These are phyloP conservation scores for Gossypium herbaceum DNA, from an alignment of 345 rosid species.

Conservation along the genomic window DNA sequence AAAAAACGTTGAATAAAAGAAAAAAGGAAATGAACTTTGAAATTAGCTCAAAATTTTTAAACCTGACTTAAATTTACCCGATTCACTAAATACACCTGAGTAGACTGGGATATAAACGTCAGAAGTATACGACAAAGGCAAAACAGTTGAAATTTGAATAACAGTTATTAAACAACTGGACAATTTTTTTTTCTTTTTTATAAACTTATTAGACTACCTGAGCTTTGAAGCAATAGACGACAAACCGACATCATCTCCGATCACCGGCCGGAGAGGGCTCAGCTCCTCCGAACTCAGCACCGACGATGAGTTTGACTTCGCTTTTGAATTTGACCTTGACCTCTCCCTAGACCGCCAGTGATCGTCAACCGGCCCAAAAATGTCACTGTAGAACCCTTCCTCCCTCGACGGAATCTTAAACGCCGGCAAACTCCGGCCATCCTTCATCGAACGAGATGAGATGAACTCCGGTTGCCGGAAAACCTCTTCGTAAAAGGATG, in stretches of 20 bases:
- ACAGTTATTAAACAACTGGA: not conserved
- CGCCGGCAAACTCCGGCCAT: constrained; percentile 58
- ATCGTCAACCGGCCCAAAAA: constrained; percentile 44
- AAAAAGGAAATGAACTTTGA: not conserved
- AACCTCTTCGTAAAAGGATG: constrained; percentile 66
- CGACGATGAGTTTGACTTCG: constrained; percentile 71
- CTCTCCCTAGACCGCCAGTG: constrained; percentile 46
- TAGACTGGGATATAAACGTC: constrained; percentile 13
- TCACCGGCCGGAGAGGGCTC: constrained; percentile 60
- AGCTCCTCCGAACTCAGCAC: constrained; percentile 73
- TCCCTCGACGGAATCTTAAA: constrained; percentile 60
- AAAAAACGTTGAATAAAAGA: too few relatives aligned
- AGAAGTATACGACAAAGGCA: not conserved
- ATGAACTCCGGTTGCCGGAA: constrained; percentile 44
- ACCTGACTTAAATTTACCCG: not conserved
- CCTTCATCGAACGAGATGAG: constrained; percentile 23
- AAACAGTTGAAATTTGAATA: not conserved
- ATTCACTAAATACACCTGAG: not conserved
- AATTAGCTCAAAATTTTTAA: not conserved
- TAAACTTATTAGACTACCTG: constrained; percentile 40
- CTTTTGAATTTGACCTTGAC: constrained; percentile 47
- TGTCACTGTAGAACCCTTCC: constrained; percentile 59
- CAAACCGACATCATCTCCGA: constrained; percentile 60
- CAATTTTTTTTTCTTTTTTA: too few relatives aligned
- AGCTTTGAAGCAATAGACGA: constrained; percentile 80